These are phyloP conservation scores for Magnaporthiopsis rhizophila DNA, from an alignment of 2,329 filamentous ascomycete genomes.

Conservation along the genomic window DNA sequence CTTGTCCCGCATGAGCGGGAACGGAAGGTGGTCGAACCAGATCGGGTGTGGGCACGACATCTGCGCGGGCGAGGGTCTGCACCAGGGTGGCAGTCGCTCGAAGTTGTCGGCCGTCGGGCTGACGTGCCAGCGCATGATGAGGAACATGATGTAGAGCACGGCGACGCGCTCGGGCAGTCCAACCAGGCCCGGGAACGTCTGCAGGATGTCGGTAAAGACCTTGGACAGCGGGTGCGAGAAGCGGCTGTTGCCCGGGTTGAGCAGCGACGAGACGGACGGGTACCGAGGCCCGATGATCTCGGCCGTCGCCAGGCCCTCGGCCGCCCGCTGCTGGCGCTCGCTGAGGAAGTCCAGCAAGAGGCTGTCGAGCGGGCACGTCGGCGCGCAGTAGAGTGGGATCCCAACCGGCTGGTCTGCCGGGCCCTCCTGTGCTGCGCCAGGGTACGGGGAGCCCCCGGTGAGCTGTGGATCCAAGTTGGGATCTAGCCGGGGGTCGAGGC, in stretches of 20 bases:
- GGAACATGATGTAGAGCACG: constrained; percentile 78
- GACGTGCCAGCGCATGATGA: constrained; percentile 80
- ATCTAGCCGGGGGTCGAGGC: constrained; percentile 4
- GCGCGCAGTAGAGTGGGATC: constrained; percentile 39
- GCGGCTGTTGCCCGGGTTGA: constrained; percentile 58
- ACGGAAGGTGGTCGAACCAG: constrained; percentile 12
- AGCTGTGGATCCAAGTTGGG: background rate
- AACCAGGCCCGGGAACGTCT: constrained; percentile 73
- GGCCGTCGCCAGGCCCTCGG: constrained; percentile 54
- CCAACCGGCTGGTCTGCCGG: background rate
- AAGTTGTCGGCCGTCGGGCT: constrained; percentile 73
- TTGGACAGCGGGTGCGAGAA: constrained; percentile 72
- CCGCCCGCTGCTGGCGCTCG: constrained; percentile 57
- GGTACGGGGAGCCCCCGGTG: background rate
- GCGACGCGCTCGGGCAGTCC: constrained; percentile 76
- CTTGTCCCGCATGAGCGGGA: constrained; percentile 11
- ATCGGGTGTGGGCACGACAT: constrained; percentile 10
- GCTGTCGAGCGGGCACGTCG: constrained; percentile 70
- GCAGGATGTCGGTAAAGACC: constrained; percentile 76
- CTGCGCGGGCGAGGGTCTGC: constrained; percentile 50
- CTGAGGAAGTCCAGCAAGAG: constrained; percentile 75
- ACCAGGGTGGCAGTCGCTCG: constrained; percentile 66
- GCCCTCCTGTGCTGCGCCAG: background rate
- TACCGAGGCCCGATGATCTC: constrained; percentile 70
- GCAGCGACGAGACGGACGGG: constrained; percentile 69